A percentile compares a stretch with the other conserved stretches of the same genome.
These are phyloP conservation scores for Pelagomonas calceolata DNA, from an alignment of 108 stramenopile species.

Conservation along the genomic window DNA sequence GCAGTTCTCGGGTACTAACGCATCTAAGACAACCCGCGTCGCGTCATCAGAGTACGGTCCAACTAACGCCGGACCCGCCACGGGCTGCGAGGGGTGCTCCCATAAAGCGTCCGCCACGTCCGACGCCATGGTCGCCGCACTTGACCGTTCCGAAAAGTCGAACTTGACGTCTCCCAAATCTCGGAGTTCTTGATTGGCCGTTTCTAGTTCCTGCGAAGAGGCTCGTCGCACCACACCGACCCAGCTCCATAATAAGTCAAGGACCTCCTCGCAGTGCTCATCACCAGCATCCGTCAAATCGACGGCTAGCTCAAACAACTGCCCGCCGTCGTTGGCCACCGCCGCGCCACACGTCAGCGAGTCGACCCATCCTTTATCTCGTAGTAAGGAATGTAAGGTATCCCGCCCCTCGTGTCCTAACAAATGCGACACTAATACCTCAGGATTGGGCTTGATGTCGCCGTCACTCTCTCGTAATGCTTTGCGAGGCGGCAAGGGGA, in stretches of 20 bases:
- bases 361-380: constrained; percentile 55
- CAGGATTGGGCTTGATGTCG: constrained; percentile 53
- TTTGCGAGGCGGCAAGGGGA: constrained; percentile 61
- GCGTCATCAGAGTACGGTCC: constrained; percentile 50
- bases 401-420: constrained; percentile 94
- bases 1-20: constrained; percentile 56
- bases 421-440: constrained; percentile 74
- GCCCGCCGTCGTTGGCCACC: constrained; percentile 57
- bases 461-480: constrained; percentile 11
- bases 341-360: constrained; percentile 64
- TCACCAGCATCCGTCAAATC: constrained; percentile 69
- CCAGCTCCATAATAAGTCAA: constrained; percentile 66
- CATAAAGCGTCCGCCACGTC: constrained; percentile 56
- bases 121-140: constrained; percentile 67
- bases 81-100: constrained; percentile 47
- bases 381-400: constrained; percentile 63
- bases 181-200: constrained; percentile 53
- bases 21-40: constrained; percentile 54
- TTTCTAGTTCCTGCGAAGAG: constrained; percentile 33
- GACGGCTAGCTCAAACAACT: constrained; percentile 50
- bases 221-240: constrained; percentile 50
- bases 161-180: constrained; percentile 53
- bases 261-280: constrained; percentile 49
- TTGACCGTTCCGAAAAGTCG: constrained; percentile 64
- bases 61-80: constrained; percentile 36